A percentile compares a stretch with the other conserved stretches of the same genome.
These are phyloP conservation scores for Pulveroboletus ravenelii DNA, from an alignment of 768 basidiomycete species.

Conservation along the genomic window DNA sequence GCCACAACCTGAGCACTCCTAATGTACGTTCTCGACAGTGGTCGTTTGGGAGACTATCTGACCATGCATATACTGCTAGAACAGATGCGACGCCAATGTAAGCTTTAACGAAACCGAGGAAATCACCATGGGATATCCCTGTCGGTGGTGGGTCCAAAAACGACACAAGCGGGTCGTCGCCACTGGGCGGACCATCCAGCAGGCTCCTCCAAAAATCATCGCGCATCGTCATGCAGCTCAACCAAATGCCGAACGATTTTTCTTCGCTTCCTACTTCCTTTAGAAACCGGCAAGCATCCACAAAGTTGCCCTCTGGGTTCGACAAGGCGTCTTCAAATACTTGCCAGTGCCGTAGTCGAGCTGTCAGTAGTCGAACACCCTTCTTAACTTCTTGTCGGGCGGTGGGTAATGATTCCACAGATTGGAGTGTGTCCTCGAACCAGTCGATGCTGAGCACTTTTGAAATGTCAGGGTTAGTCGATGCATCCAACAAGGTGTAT, in stretches of 20 bases:
- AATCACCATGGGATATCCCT: constrained; percentile 46
- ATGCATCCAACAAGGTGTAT: constrained; percentile 56
- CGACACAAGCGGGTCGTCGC: constrained; percentile 34
- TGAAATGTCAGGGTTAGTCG: constrained; percentile 61
- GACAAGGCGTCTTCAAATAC: constrained; percentile 57
- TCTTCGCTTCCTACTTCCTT: constrained; percentile 63
- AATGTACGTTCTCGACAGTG: constrained; percentile 60
- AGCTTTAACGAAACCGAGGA: constrained; percentile 60
- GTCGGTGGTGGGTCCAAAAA: constrained; percentile 32
- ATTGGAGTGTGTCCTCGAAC: constrained; percentile 22
- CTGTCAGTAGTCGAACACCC: constrained; percentile 44
- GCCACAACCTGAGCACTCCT: constrained; percentile 43
- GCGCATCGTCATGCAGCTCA: constrained; percentile 64
- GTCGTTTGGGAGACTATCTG: constrained; percentile 68
- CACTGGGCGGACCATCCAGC: constrained; percentile 10
- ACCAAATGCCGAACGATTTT: constrained; percentile 66
- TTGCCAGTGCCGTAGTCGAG: constrained; percentile 55
- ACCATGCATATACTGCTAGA: constrained; percentile 72
- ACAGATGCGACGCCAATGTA: constrained; percentile 64
- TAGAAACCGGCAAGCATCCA: constrained; percentile 44
- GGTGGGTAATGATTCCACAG: constrained; percentile 25
- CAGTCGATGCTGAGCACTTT: constrained; percentile 41
- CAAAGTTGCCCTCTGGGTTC: constrained; percentile 47
- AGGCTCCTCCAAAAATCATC: constrained; percentile 38
- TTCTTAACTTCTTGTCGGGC: constrained; percentile 38